These are phyloP conservation scores for Colletotrichum gloeosporioides DNA, from an alignment of 2,329 filamentous ascomycete species.

Conservation along the genomic window DNA sequence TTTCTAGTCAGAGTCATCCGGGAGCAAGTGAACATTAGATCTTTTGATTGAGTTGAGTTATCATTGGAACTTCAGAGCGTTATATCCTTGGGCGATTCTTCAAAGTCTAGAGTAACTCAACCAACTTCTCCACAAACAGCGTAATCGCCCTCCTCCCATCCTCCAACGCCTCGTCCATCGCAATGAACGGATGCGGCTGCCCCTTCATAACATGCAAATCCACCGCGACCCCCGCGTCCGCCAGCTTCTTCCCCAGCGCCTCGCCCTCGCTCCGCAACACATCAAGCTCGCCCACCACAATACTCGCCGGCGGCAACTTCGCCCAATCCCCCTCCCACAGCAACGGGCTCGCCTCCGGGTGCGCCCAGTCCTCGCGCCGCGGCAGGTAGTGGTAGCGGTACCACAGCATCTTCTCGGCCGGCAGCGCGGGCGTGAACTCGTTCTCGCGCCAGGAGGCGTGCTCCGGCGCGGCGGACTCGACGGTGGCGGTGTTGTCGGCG, in stretches of 20 bases:
- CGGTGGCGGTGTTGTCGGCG: conserved; percentile 63
- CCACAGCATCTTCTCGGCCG: conserved; percentile 65
- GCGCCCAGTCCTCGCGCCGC: conserved; percentile 44
- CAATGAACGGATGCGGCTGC: conserved; percentile 64
- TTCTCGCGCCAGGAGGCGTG: conserved; percentile 56
- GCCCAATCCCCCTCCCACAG: conserved; percentile 56
- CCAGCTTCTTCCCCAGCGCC: conserved; percentile 54
- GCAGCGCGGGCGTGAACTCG: conserved; percentile 55
- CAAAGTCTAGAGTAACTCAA: neutral
- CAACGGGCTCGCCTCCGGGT: conserved; percentile 60
- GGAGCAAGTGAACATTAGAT: neutral
- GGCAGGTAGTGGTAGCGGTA: conserved; percentile 64
- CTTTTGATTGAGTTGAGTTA: neutral
- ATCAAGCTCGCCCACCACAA: conserved; percentile 62
- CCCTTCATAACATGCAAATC: conserved; percentile 57
- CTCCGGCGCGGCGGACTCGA: conserved; percentile 34
- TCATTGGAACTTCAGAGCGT: neutral
- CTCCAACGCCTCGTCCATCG: conserved; percentile 60
- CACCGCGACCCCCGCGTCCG: conserved; percentile 48
- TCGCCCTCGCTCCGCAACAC: conserved; percentile 61
- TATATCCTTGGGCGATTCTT: neutral
- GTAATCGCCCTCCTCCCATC: conserved; percentile 57
- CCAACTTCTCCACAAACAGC: conserved; percentile 35
- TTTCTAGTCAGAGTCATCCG: neutral
- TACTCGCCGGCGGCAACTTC: conserved; percentile 52